phyloP scores from a whole-genome alignment of 768 basidiomycete genomes.

The Rickenella mellea region DNA sequence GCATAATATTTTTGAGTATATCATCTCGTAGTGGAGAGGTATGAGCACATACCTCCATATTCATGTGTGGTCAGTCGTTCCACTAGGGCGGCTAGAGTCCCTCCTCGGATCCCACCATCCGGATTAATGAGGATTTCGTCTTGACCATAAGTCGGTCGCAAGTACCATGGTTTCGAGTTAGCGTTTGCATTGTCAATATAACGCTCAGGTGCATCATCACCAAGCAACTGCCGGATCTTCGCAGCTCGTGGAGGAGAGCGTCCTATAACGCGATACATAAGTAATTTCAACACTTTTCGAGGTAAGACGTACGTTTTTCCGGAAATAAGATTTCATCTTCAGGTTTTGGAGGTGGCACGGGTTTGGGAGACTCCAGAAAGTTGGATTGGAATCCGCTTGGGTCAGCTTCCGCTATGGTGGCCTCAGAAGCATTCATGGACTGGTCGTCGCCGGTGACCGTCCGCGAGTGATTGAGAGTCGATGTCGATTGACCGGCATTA shows the following conservation, averaged over 20 bases:
- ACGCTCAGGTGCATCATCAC: constrained; percentile 41
- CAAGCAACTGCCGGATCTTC: constrained; percentile 65
- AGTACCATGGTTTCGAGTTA: constrained; percentile 66
- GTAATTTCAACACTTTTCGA: too few species aligned
- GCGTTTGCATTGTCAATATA: constrained; percentile 32
- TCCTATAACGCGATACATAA: too few species aligned
- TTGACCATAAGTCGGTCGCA: constrained; percentile 70
- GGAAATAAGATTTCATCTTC: too few species aligned
- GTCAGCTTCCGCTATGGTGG: too few species aligned
- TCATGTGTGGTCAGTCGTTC: constrained; percentile 90
- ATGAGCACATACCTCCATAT: constrained; percentile 51
- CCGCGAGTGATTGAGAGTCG: too few species aligned
- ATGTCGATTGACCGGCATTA: too few species aligned
- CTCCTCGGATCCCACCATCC: constrained; percentile 78
- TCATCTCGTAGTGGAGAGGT: neutral
- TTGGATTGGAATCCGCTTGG: too few species aligned
- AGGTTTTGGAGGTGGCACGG: too few species aligned
- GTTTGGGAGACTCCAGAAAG: too few species aligned
- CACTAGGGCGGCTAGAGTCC: constrained; percentile 77
- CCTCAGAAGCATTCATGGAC: too few species aligned
- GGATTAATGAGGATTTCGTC: constrained; percentile 79
- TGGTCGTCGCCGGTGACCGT: too few species aligned
- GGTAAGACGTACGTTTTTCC: too few species aligned
- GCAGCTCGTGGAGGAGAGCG: constrained; percentile 29
- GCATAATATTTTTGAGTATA: constrained; percentile 6